Conservation (phyloP, 805 yeast genomes). For the Ogataea nitratoaversa region DNA sequence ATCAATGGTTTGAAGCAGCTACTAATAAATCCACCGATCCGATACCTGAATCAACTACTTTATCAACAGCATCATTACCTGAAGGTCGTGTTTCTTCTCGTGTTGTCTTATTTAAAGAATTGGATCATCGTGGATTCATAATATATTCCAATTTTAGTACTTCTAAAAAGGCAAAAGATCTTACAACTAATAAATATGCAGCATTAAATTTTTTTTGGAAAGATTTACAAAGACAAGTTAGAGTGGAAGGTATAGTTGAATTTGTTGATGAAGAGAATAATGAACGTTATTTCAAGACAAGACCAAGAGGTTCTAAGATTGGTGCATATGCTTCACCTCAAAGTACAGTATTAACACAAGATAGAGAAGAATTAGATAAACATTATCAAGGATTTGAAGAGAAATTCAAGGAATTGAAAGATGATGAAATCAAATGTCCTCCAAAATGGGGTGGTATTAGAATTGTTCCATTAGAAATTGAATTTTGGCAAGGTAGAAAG, state of each 20-base stretch:
- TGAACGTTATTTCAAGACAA: conserved; percentile 71
- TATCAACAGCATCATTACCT: conserved; percentile 87
- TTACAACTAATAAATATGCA: conserved; percentile 69
- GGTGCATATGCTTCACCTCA: conserved; percentile 99
- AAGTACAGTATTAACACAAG: conserved; percentile 47
- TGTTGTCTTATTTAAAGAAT: conserved; percentile 81
- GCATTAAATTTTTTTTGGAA: conserved; percentile 92
- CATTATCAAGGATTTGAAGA: conserved; percentile 43
- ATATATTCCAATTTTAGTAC: conserved; percentile 89
- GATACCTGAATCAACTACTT: conserved; percentile 78
- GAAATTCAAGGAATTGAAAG: conserved; percentile 51
- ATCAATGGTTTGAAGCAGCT: conserved; percentile 82
- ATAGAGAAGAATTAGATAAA: conserved; percentile 61
- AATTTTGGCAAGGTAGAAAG: conserved; percentile 96
- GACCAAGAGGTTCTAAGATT: conserved; percentile 89
- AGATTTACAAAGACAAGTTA: conserved; percentile 82
- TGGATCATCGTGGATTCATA: conserved; percentile 79
- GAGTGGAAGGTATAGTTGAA: conserved; percentile 85
- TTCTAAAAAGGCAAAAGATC: conserved; percentile 76
- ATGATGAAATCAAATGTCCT: conserved; percentile 79
- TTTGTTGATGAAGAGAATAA: conserved; percentile 68
- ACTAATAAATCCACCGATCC: conserved; percentile 45
- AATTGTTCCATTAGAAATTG: conserved; percentile 82
- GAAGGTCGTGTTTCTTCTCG: conserved; percentile 87
- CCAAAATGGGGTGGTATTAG: conserved; percentile 95